Conservation (phyloP, 495 filamentous ascomycete genomes). For the Hypoxylon lienhwacheense region DNA sequence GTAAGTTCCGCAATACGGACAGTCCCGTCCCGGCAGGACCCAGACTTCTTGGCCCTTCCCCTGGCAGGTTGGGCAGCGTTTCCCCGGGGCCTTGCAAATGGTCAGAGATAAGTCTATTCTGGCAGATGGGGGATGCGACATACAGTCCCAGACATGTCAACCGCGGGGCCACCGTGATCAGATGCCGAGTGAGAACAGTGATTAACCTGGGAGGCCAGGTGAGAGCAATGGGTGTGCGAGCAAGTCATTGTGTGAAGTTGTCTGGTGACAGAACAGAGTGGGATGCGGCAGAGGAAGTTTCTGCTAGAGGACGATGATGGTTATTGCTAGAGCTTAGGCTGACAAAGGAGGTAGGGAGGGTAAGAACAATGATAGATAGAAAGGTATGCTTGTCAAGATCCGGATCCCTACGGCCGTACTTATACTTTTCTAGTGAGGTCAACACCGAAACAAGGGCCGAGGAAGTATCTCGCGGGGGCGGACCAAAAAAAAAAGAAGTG, state of each 20-base stretch:
- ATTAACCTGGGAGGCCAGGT: constrained; percentile 5
- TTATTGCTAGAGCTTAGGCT: constrained; percentile 3
- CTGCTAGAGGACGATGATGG: constrained; percentile 17
- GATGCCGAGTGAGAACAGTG: constrained; percentile 15
- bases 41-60: constrained; percentile 53
- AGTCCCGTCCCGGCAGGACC: constrained; percentile 52
- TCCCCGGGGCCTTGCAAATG: constrained; percentile 17
- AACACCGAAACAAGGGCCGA: constrained; percentile 31
- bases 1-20: constrained; percentile 49
- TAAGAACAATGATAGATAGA: constrained; percentile 29
- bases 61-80: constrained; percentile 41
- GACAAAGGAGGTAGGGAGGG: constrained; percentile 10
- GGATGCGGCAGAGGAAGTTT: background rate
- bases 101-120: constrained; percentile 14
- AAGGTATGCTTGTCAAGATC: constrained; percentile 13
- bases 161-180: constrained; percentile 10
- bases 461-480: constrained; percentile 24
- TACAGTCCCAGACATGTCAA: constrained; percentile 35
- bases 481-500: constrained; percentile 12
- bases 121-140: constrained; percentile 6
- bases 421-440: constrained; percentile 28
- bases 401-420: constrained; percentile 34
- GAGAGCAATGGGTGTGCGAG: constrained; percentile 19
- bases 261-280: background rate
- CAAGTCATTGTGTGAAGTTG: constrained; percentile 17